Percentiles rank a stretch among this genome's conserved stretches.
phyloP scores from a whole-genome alignment of 2,329 filamentous ascomycete species.

The Sporothrix brunneoviolacea region DNA sequence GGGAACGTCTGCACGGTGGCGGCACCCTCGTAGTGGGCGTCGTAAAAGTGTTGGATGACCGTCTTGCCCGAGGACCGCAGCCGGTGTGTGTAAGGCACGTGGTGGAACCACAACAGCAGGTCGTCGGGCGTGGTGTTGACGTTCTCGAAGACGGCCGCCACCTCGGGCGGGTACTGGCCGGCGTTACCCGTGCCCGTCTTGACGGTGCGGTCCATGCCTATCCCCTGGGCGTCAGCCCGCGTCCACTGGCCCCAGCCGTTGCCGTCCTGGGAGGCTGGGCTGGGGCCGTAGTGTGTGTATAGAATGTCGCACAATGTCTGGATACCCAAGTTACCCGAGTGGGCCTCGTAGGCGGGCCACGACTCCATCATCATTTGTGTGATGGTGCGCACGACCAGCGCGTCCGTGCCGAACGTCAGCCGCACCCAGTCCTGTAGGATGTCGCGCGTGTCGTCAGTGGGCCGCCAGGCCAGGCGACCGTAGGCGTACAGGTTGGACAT shows the following conservation, averaged over 20 bases:
- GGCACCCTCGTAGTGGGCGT: constrained; percentile 47
- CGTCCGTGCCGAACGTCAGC: constrained; percentile 54
- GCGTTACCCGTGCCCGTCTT: constrained; percentile 59
- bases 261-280: constrained; percentile 57
- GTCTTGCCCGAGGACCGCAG: constrained; percentile 56
- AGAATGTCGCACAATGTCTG: constrained; percentile 65
- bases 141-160: constrained; percentile 52
- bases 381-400: constrained; percentile 50
- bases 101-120: constrained; percentile 67
- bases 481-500: constrained; percentile 69
- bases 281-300: constrained; percentile 61
- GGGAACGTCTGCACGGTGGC: constrained; percentile 55
- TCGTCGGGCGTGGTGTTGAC: constrained; percentile 60
- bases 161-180: constrained; percentile 58
- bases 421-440: constrained; percentile 46
- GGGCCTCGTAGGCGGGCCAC: constrained; percentile 66
- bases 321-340: constrained; percentile 62
- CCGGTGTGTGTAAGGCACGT: constrained; percentile 59
- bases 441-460: constrained; percentile 23
- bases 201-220: constrained; percentile 68
- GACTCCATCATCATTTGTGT: constrained; percentile 59
- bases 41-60: constrained; percentile 53
- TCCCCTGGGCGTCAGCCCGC: constrained; percentile 49
- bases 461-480: constrained; percentile 60
- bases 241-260: constrained; percentile 71